A percentile compares a stretch with the other conserved stretches of the same genome.
Evolutionary conservation across 148 eudicot genomes (phyloP).

Genomic region (Fagopyrum tataricum): DNA sequence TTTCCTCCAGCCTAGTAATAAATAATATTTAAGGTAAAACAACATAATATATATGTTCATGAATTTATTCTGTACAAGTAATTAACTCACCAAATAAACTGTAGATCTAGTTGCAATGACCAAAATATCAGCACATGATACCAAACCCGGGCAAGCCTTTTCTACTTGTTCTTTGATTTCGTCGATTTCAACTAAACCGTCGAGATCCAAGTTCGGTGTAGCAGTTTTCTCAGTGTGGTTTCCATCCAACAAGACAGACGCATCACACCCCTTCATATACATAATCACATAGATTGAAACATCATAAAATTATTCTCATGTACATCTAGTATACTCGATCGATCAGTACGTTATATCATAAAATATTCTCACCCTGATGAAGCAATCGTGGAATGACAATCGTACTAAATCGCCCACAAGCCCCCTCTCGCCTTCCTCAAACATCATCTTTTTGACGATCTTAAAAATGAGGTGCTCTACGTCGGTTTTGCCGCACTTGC

Average conservation of each 20-base stretch:
- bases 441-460: slow-evolving; percentile 5
- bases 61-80: neutral
- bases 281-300: too few relatives aligned
- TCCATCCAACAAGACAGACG: slow-evolving; percentile 38
- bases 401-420: slow-evolving; percentile 32
- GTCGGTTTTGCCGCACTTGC: slow-evolving; percentile 23
- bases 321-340: neutral
- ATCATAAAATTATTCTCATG: too few relatives aligned
- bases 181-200: slow-evolving; percentile 36
- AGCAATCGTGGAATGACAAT: slow-evolving; percentile 41
- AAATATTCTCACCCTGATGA: slow-evolving; percentile 25
- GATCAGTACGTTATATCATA: neutral
- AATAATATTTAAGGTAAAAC: too few relatives aligned
- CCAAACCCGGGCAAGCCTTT: slow-evolving; percentile 11
- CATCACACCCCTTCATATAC: slow-evolving; percentile 42
- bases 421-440: slow-evolving; percentile 12
- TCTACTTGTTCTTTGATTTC: slow-evolving; percentile 27
- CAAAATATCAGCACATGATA: slow-evolving; percentile 35
- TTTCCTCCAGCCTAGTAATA: slow-evolving; percentile 31
- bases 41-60: neutral
- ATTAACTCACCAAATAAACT: slow-evolving; percentile 22
- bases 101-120: slow-evolving; percentile 33
- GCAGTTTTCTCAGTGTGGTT: slow-evolving; percentile 29
- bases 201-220: slow-evolving; percentile 20
- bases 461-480: slow-evolving; percentile 28